Conservation (phyloP, 176 grass and related monocot species). For the Elaeis guineensis region DNA sequence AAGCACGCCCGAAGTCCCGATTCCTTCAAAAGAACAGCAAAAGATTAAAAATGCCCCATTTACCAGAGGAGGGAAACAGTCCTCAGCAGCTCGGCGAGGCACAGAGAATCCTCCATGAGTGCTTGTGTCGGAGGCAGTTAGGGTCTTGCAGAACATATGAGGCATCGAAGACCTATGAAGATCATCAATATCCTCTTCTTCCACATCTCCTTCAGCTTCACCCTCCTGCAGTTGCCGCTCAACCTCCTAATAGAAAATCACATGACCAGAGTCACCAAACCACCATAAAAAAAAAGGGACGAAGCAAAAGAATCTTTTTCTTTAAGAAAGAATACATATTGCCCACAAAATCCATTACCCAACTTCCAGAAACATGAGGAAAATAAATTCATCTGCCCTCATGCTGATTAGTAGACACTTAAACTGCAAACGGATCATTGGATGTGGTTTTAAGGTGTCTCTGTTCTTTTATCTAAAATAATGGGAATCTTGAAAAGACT, state of each 20-base stretch:
- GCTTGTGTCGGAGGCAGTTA: slow-evolving; percentile 96
- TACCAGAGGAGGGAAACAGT: slow-evolving; percentile 91
- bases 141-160: slow-evolving; percentile 99
- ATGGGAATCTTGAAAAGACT: too few species aligned
- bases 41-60: not conserved
- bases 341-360: too few species aligned
- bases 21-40: not conserved
- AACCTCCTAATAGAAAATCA: slow-evolving; percentile 36
- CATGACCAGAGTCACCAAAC: not conserved
- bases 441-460: too few species aligned
- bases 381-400: too few species aligned
- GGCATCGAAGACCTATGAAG: slow-evolving; percentile 49
- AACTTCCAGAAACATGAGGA: too few species aligned
- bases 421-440: too few species aligned
- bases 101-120: slow-evolving; percentile 97
- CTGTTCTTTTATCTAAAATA: too few species aligned
- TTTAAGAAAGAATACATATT: too few species aligned
- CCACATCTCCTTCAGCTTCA: slow-evolving; percentile 37
- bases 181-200: slow-evolving; percentile 38
- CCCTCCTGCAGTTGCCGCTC: slow-evolving; percentile 31
- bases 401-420: too few species aligned
- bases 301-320: not conserved
- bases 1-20: not conserved
- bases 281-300: not conserved
- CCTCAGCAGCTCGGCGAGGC: slow-evolving; percentile 92